These are phyloP conservation scores for Amanita muscaria DNA, from an alignment of 768 basidiomycete species.

Conservation along the genomic window DNA sequence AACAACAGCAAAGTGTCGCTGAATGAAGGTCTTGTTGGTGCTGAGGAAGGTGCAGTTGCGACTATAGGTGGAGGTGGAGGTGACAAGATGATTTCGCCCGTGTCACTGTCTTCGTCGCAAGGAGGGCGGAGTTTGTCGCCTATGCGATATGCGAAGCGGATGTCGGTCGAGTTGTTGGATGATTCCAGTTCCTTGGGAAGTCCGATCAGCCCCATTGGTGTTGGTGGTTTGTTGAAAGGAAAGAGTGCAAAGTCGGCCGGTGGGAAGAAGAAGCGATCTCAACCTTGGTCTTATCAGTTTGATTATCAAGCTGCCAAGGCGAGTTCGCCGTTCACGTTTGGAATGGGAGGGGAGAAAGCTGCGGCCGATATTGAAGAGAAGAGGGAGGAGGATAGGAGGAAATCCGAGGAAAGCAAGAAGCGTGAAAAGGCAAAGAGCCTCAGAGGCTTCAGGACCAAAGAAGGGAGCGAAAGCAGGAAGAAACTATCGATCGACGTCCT, in stretches of 20 bases:
- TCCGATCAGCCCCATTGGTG: constrained; percentile 1
- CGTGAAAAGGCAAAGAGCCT: background rate
- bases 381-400: background rate
- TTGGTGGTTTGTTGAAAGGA: too few relatives aligned
- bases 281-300: constrained; percentile 20
- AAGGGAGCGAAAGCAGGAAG: constrained; percentile 1
- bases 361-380: constrained; percentile 8
- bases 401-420: background rate
- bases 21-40: too few relatives aligned
- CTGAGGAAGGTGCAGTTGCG: too few relatives aligned
- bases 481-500: background rate
- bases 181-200: background rate
- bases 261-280: constrained; percentile 8
- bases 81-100: background rate
- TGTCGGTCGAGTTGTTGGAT: constrained; percentile 2
- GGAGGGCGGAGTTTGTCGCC: constrained; percentile 3
- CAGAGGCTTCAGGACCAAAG: background rate
- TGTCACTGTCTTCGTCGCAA: background rate
- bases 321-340: constrained; percentile 11
- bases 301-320: constrained; percentile 13
- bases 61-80: background rate
- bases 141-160: constrained; percentile 5
- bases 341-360: background rate
- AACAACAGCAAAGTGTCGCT: too few relatives aligned
- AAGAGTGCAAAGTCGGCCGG: background rate